Conservation (phyloP, 176 grass and related monocot genomes). For the Triticum dicoccoides region DNA sequence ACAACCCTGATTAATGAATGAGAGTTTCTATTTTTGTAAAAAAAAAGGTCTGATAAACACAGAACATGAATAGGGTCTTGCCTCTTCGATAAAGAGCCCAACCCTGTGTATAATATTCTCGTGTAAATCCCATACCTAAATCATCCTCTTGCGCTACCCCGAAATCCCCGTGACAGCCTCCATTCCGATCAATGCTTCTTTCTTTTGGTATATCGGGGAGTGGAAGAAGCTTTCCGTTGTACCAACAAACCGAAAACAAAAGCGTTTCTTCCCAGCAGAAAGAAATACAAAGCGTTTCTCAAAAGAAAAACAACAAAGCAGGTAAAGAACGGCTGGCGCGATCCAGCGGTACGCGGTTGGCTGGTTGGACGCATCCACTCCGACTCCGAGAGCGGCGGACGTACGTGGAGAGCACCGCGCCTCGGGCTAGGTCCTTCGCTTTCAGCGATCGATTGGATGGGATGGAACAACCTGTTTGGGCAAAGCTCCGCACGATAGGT, state of each 20-base stretch:
- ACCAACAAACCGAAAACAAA: not conserved
- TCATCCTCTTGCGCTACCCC: no score
- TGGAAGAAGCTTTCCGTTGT: not conserved
- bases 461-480: not conserved
- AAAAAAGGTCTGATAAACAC: no score
- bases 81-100: no score
- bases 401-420: constrained; percentile 4
- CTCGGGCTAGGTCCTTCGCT: not conserved
- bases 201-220: not conserved
- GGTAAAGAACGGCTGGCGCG: not conserved
- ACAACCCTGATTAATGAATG: no score
- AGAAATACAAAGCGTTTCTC: no score
- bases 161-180: no score
- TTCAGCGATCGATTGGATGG: not conserved
- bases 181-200: no score
- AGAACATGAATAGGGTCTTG: no score
- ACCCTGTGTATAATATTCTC: no score
- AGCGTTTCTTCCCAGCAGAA: no score
- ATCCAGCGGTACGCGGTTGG: not conserved
- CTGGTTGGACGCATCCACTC: not conserved
- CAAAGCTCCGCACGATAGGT: not conserved
- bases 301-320: not conserved
- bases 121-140: no score
- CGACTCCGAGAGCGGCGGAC: not conserved
- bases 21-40: no score